Conservation (phyloP, 2,329 filamentous ascomycete genomes). For the Phialophora chinensis region DNA sequence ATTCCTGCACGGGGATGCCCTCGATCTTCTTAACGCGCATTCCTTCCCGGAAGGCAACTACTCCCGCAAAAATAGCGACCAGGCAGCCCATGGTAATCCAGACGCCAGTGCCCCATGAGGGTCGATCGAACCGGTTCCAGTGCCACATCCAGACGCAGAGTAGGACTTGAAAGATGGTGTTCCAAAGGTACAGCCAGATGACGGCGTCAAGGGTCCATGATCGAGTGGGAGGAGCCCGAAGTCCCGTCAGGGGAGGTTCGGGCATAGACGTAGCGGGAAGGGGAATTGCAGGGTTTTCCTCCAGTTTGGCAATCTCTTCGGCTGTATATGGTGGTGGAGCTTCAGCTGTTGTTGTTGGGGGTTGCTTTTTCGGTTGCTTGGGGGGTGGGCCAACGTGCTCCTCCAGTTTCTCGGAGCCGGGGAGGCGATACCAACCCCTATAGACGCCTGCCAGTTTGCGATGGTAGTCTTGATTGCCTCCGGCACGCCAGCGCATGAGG, state of each 20-base stretch:
- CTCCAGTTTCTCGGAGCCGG: constrained; percentile 67
- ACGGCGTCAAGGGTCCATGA: constrained; percentile 81
- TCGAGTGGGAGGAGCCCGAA: constrained; percentile 69
- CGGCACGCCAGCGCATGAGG: constrained; percentile 68
- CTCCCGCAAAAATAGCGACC: constrained; percentile 70
- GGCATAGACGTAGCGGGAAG: constrained; percentile 69
- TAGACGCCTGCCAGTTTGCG: constrained; percentile 76
- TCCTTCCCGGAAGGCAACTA: constrained; percentile 74
- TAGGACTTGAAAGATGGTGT: constrained; percentile 76
- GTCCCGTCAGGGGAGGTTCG: constrained; percentile 71
- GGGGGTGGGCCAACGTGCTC: constrained; percentile 39
- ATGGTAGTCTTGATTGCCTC: constrained; percentile 61
- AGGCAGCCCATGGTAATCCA: constrained; percentile 77
- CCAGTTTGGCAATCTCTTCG: constrained; percentile 61
- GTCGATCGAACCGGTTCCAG: constrained; percentile 73
- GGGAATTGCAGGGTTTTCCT: constrained; percentile 61
- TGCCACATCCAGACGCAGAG: constrained; percentile 85
- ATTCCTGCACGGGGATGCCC: constrained; percentile 68
- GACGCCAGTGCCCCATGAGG: constrained; percentile 78
- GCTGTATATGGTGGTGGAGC: constrained; percentile 41
- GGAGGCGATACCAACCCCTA: constrained; percentile 74
- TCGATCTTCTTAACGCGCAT: constrained; percentile 74
- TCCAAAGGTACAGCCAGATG: constrained; percentile 77
- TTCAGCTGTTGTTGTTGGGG: constrained; percentile 21
- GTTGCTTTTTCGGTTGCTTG: constrained; percentile 33